Conservation (phyloP, 73 alveolate genomes). For the Uronychia binucleata region DNA sequence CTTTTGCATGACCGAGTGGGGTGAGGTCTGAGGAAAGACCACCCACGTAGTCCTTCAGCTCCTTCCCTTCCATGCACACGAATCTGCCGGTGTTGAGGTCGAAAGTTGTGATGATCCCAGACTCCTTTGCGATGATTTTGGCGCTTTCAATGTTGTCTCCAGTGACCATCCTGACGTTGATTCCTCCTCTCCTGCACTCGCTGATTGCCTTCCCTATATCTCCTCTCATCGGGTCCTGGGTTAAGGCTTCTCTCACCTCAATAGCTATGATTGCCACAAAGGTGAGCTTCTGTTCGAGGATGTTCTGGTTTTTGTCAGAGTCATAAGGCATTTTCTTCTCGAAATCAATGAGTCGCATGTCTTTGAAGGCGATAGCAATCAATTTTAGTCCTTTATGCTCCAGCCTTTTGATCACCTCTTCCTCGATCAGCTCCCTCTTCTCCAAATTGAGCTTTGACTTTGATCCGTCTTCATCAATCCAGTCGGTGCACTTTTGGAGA, state of each 20-base stretch:
- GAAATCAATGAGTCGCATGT: slow-evolving; percentile 32
- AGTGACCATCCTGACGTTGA: slow-evolving; percentile 90
- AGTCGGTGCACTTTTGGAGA: not conserved
- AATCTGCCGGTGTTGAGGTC: slow-evolving; percentile 1
- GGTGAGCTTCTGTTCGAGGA: slow-evolving; percentile 45
- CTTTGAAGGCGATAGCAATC: slow-evolving; percentile 4
- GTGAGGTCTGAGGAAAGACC: slow-evolving; percentile 24
- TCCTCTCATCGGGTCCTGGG: slow-evolving; percentile 83
- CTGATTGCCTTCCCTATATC: slow-evolving; percentile 83
- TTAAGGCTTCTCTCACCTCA: no score
- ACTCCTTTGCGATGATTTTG: slow-evolving; percentile 82
- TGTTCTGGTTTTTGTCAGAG: slow-evolving; percentile 51
- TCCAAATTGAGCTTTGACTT: not conserved
- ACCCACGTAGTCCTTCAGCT: slow-evolving; percentile 66
- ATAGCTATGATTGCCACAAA: slow-evolving; percentile 72
- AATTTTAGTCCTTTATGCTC: not conserved
- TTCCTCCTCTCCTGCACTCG: slow-evolving; percentile 80
- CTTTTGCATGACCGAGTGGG: not conserved
- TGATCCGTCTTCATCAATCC: not conserved
- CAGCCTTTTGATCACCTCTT: not conserved
- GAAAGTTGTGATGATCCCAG: slow-evolving; percentile 60
- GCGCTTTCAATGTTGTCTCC: slow-evolving; percentile 93
- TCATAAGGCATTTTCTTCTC: slow-evolving; percentile 18
- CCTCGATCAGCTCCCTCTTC: not conserved
- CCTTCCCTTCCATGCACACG: slow-evolving; percentile 50